A percentile compares a stretch with the other conserved stretches of the same genome.
phyloP scores from a whole-genome alignment of 208 protist species.

The Crithidia bombi region DNA sequence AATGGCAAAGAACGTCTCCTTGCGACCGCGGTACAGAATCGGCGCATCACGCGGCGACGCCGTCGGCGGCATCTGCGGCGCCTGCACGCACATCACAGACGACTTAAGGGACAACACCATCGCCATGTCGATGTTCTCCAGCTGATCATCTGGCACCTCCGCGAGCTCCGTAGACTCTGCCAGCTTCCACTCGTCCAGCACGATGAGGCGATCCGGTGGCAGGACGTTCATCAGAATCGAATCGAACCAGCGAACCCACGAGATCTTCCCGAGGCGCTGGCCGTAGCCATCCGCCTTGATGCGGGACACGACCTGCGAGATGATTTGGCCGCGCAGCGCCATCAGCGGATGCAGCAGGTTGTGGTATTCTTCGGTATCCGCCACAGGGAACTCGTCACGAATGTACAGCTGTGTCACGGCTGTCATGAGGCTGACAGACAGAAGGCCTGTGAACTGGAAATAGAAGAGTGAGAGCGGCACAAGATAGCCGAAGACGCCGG shows the following conservation, averaged over 20 bases:
- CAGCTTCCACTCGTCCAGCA: constrained; percentile 85
- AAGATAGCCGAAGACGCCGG: constrained; percentile 76
- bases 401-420: constrained; percentile 86
- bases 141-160: constrained; percentile 41
- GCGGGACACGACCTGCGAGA: constrained; percentile 70
- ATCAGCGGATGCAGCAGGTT: constrained; percentile 62
- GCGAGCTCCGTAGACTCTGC: constrained; percentile 30
- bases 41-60: constrained; percentile 26
- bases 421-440: constrained; percentile 85
- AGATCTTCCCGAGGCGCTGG: constrained; percentile 54
- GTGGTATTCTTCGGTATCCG: constrained; percentile 79
- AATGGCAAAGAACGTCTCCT: constrained; percentile 83
- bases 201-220: constrained; percentile 54
- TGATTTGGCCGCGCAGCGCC: constrained; percentile 72
- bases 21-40: constrained; percentile 61
- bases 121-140: constrained; percentile 61
- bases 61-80: constrained; percentile 31
- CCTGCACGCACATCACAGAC: constrained; percentile 32
- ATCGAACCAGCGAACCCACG: constrained; percentile 86
- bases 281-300: constrained; percentile 46
- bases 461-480: constrained; percentile 84
- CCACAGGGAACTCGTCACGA: constrained; percentile 76
- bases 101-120: constrained; percentile 56
- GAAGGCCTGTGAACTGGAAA: constrained; percentile 80
- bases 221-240: constrained; percentile 52